A percentile compares a stretch with the other conserved stretches of the same genome.
phyloP scores from a whole-genome alignment of 2,329 filamentous ascomycete species.

The Aciculosporium take region DNA sequence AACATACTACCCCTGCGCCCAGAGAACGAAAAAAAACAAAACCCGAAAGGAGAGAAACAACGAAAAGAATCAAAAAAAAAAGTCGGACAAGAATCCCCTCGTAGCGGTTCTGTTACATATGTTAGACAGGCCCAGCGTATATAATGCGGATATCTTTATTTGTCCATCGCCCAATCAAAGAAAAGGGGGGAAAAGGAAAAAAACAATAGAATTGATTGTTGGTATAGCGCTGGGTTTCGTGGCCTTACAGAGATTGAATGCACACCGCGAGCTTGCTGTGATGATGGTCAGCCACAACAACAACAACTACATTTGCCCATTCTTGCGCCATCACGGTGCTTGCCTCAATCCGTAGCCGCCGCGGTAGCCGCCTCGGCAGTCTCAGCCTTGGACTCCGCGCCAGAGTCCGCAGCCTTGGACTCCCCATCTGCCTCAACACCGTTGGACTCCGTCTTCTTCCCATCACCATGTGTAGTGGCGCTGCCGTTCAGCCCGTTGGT shows the following conservation, averaged over 20 bases:
- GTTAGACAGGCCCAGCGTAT: too few relatives aligned
- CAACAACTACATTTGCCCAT: neutral
- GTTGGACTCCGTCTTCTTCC: conserved; percentile 19
- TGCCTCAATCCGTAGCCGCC: conserved; percentile 20
- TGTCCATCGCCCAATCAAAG: too few relatives aligned
- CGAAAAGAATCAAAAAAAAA: neutral
- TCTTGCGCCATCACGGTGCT: too few relatives aligned
- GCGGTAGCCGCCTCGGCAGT: conserved; percentile 8
- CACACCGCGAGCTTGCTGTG: neutral
- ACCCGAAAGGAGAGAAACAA: neutral
- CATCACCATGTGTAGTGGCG: conserved; percentile 7
- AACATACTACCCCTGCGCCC: conserved; percentile 1
- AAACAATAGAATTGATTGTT: neutral
- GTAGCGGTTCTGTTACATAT: too few relatives aligned
- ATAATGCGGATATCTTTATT: too few relatives aligned
- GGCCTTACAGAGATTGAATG: too few relatives aligned
- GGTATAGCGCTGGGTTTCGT: neutral
- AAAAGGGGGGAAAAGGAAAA: too few relatives aligned
- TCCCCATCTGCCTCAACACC: conserved; percentile 22
- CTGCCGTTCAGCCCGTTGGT: conserved; percentile 35
- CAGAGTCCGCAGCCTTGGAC: conserved; percentile 5
- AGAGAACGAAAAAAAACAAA: neutral
- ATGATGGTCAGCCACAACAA: neutral
- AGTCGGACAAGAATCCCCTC: neutral
- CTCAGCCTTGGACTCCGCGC: conserved; percentile 6